These are phyloP conservation scores for Punica granatum DNA, from an alignment of 345 rosid species.

Conservation along the genomic window DNA sequence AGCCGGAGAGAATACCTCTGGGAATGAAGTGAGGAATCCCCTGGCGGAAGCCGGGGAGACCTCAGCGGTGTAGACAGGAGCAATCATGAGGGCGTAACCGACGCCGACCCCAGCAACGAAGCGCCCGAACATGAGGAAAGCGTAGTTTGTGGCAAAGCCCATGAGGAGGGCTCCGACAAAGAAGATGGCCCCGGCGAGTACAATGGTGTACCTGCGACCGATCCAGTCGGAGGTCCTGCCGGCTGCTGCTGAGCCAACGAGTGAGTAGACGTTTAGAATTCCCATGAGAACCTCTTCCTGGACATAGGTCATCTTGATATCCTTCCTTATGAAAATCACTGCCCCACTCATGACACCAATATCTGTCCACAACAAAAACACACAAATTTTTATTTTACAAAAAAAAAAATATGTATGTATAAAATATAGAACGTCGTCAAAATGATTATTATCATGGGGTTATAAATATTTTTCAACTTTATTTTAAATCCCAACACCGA, in stretches of 20 bases:
- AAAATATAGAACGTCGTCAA: too few species aligned
- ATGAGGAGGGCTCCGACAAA: constrained; percentile 85
- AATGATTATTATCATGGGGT: too few species aligned
- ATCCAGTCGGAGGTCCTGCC: constrained; percentile 86
- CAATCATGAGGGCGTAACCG: constrained; percentile 93
- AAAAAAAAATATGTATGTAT: too few species aligned
- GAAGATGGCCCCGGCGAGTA: constrained; percentile 74
- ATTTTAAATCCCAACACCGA: too few species aligned
- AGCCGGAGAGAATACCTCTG: constrained; percentile 54
- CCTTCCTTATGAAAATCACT: constrained; percentile 34
- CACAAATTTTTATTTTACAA: background rate
- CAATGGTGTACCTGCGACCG: constrained; percentile 91
- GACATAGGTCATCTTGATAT: constrained; percentile 31
- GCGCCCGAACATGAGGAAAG: constrained; percentile 90
- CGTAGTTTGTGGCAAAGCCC: constrained; percentile 79
- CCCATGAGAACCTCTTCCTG: constrained; percentile 57
- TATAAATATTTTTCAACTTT: background rate
- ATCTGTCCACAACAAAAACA: constrained; percentile 23
- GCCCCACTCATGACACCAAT: constrained; percentile 96
- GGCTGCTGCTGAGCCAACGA: constrained; percentile 73
- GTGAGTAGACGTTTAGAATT: constrained; percentile 48
- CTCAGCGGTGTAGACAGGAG: constrained; percentile 91
- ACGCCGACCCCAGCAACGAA: constrained; percentile 91
- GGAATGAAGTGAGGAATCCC: constrained; percentile 86
- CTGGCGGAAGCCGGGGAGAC: constrained; percentile 84